Evolutionary conservation across 176 grass and related monocot genomes (phyloP).

Genomic region (Microstegium vimineum): DNA sequence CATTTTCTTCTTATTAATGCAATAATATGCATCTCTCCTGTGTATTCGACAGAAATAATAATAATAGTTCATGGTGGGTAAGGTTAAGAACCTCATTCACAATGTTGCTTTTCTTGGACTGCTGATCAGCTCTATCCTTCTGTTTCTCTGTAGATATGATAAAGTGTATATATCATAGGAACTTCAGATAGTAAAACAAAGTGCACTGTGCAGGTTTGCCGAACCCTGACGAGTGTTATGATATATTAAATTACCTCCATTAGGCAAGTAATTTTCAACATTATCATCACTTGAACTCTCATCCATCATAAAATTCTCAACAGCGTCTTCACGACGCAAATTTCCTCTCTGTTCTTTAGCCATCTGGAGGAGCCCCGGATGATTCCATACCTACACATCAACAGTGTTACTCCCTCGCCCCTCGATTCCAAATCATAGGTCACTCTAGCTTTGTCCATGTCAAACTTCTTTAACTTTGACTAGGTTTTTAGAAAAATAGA

Average conservation of each 20-base stretch:
- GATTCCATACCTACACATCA: constrained; percentile 84
- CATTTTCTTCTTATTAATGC: not conserved
- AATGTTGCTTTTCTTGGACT: constrained; percentile 52
- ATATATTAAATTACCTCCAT: constrained; percentile 62
- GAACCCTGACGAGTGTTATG: not conserved
- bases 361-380: constrained; percentile 91
- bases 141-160: constrained; percentile 62
- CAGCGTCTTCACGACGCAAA: constrained; percentile 58
- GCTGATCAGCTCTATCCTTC: constrained; percentile 54
- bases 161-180: constrained; percentile 10
- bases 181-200: not conserved
- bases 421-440: not conserved
- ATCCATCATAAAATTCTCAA: constrained; percentile 82
- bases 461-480: not conserved
- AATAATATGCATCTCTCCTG: not conserved
- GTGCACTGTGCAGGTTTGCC: not conserved
- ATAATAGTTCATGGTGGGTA: not conserved
- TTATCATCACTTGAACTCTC: constrained; percentile 92
- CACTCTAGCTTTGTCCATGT: not conserved
- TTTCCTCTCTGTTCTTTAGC: constrained; percentile 73
- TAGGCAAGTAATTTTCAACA: constrained; percentile 53
- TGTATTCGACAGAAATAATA: not conserved
- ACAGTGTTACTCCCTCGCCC: not conserved
- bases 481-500: not conserved
- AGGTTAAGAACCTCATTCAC: constrained; percentile 55